These are phyloP conservation scores for Phaeophleospora eucalypticola DNA, from an alignment of 2,329 filamentous ascomycete genomes.

Conservation along the genomic window DNA sequence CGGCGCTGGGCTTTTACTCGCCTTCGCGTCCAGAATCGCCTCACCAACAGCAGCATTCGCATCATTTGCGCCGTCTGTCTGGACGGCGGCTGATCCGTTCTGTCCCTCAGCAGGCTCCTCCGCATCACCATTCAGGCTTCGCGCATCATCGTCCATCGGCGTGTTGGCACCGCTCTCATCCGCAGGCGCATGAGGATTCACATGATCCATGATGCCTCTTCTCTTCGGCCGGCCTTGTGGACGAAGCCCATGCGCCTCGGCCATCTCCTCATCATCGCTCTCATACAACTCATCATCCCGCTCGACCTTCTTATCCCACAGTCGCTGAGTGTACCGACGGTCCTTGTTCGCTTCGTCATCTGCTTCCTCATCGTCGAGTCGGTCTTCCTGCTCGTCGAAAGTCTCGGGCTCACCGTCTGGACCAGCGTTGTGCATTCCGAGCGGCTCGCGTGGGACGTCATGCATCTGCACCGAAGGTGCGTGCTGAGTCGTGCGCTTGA, in stretches of 20 bases:
- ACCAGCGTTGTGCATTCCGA: slow-evolving; percentile 44
- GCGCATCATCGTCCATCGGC: slow-evolving; percentile 28
- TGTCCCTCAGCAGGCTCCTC: slow-evolving; percentile 11
- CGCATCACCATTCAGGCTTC: slow-evolving; percentile 30
- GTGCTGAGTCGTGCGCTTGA: slow-evolving; percentile 58
- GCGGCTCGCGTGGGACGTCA: slow-evolving; percentile 56
- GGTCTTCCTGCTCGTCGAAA: slow-evolving; percentile 59
- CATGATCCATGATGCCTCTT: slow-evolving; percentile 59
- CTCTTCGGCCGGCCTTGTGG: slow-evolving; percentile 47
- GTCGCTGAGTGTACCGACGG: slow-evolving; percentile 71
- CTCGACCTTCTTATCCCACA: slow-evolving; percentile 73
- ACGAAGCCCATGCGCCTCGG: slow-evolving; percentile 66
- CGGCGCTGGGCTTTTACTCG: slow-evolving; percentile 15
- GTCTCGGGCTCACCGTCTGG: slow-evolving; percentile 43
- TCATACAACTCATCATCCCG: slow-evolving; percentile 75
- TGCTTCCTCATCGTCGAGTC: slow-evolving; percentile 66
- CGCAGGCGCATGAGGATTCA: slow-evolving; percentile 51
- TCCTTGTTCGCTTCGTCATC: slow-evolving; percentile 88
- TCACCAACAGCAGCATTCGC: slow-evolving; percentile 24
- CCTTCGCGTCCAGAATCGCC: slow-evolving; percentile 26
- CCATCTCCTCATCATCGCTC: slow-evolving; percentile 84
- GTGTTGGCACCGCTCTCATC: slow-evolving; percentile 51
- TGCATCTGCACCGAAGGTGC: slow-evolving; percentile 63
- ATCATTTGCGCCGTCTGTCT: slow-evolving; percentile 24
- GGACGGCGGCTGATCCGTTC: slow-evolving; percentile 18